These are phyloP conservation scores for Hymenoscyphus occultus DNA, from an alignment of 2,329 filamentous ascomycete genomes.

Conservation along the genomic window DNA sequence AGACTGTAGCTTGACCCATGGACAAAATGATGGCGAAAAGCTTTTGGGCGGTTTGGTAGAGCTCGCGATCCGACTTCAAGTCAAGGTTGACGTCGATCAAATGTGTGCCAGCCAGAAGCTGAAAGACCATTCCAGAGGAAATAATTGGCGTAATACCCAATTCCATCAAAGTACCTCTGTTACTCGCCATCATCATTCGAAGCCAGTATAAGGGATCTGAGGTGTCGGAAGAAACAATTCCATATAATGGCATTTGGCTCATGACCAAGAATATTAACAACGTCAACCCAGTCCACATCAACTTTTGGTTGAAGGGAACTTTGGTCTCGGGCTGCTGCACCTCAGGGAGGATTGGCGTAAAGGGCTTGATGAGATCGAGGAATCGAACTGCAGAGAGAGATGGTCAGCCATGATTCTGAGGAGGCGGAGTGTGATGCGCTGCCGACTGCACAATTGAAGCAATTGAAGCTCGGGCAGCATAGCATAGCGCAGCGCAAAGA, in stretches of 20 bases:
- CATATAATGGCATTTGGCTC: slow-evolving; percentile 99
- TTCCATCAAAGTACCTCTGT: slow-evolving; percentile 94
- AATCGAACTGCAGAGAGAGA: slow-evolving; percentile 72
- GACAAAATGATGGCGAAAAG: slow-evolving; percentile 96
- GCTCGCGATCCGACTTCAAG: slow-evolving; percentile 98
- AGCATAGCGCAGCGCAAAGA: slow-evolving; percentile 6
- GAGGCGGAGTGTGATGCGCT: not conserved
- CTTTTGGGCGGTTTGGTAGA: slow-evolving; percentile 99
- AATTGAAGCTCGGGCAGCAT: slow-evolving; percentile 21
- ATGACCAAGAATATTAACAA: slow-evolving; percentile 99
- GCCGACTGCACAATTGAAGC: slow-evolving; percentile 3
- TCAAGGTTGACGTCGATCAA: slow-evolving; percentile 99
- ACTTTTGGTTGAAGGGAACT: slow-evolving; percentile 97
- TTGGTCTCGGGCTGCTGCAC: slow-evolving; percentile 98
- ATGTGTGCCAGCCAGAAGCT: slow-evolving; percentile 98
- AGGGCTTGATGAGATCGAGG: slow-evolving; percentile 99
- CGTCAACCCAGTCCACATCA: slow-evolving; percentile 93
- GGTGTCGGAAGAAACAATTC: slow-evolving; percentile 97
- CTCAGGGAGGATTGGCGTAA: slow-evolving; percentile 98
- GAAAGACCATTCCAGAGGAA: slow-evolving; percentile 99
- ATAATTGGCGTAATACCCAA: slow-evolving; percentile 98
- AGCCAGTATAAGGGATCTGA: slow-evolving; percentile 99
- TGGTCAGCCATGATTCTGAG: slow-evolving; percentile 26
- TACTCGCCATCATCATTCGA: slow-evolving; percentile 99
- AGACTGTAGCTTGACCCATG: slow-evolving; percentile 95